phyloP scores from a whole-genome alignment of 2,329 filamentous ascomycete species.

The Sphaerulina vaccinii region DNA sequence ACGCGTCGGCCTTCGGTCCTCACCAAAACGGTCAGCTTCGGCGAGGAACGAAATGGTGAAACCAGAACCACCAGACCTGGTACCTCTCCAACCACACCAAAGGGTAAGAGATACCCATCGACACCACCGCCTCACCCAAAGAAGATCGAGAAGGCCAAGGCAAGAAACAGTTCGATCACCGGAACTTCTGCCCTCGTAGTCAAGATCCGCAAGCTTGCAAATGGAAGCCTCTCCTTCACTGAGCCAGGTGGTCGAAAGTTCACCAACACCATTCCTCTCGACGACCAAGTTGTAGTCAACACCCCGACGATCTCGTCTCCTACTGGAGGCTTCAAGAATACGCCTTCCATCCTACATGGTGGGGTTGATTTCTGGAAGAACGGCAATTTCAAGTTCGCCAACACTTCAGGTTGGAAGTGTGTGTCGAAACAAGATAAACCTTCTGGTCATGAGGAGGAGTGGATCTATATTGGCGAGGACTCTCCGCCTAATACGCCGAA shows the following conservation, averaged over 20 bases:
- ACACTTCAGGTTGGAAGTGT: neutral
- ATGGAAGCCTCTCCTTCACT: neutral
- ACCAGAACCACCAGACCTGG: slow-evolving; percentile 5
- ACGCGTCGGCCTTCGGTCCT: neutral
- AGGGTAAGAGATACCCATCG: slow-evolving; percentile 1
- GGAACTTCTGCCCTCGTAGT: neutral
- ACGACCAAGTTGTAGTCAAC: neutral
- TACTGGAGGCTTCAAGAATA: neutral
- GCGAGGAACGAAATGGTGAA: slow-evolving; percentile 4
- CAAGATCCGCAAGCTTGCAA: neutral
- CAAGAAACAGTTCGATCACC: neutral
- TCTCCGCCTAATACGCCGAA: neutral
- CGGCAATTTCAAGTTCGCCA: neutral
- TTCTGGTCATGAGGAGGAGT: too few species aligned
- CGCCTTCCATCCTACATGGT: neutral
- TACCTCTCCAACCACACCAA: slow-evolving; percentile 5
- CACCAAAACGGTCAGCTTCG: slow-evolving; percentile 6
- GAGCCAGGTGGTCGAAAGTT: neutral
- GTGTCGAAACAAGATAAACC: neutral
- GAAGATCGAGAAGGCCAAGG: neutral
- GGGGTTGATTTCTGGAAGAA: neutral
- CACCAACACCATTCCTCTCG: too few species aligned
- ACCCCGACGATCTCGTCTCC: neutral
- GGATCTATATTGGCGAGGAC: neutral
- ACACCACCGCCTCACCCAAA: slow-evolving; percentile 1